These are phyloP conservation scores for Ogataea zsoltii DNA, from an alignment of 805 yeast genomes.

Conservation along the genomic window DNA sequence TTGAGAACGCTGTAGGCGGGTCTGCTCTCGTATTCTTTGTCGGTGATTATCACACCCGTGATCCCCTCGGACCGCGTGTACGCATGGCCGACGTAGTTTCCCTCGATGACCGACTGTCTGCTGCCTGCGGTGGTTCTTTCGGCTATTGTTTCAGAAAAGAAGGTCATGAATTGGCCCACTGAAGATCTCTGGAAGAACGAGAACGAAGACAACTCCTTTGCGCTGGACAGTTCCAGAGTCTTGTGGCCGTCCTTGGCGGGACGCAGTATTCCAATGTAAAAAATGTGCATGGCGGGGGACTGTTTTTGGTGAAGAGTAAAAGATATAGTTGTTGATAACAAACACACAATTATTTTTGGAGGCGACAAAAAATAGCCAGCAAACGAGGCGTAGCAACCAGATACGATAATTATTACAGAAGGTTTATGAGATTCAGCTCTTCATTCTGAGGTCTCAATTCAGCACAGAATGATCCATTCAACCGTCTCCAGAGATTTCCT, in stretches of 20 bases:
- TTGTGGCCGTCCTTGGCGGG: constrained; percentile 48
- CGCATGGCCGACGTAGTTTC: constrained; percentile 86
- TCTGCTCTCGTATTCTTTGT: constrained; percentile 93
- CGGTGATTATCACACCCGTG: constrained; percentile 89
- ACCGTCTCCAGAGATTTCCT: too few relatives aligned
- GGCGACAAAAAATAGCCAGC: constrained; percentile 5
- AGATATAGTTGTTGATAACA: too few relatives aligned
- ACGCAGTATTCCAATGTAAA: constrained; percentile 84
- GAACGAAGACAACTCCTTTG: constrained; percentile 81
- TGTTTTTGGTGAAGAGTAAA: too few relatives aligned
- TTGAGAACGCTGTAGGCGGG: constrained; percentile 94
- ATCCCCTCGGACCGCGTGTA: constrained; percentile 88
- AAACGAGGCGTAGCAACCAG: neutral
- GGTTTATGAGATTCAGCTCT: too few relatives aligned
- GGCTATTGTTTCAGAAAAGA: constrained; percentile 87
- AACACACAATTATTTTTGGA: constrained; percentile 1
- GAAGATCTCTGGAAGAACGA: constrained; percentile 77
- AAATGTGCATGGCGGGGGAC: constrained; percentile 68
- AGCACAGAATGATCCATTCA: too few relatives aligned
- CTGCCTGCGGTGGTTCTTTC: constrained; percentile 86
- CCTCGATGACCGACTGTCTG: constrained; percentile 93
- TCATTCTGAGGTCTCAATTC: too few relatives aligned
- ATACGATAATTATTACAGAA: too few relatives aligned
- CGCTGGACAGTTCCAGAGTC: constrained; percentile 75
- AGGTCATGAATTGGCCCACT: constrained; percentile 92